phyloP scores from a whole-genome alignment of 2,329 filamentous ascomycete genomes.

The Colletotrichum salicis region DNA sequence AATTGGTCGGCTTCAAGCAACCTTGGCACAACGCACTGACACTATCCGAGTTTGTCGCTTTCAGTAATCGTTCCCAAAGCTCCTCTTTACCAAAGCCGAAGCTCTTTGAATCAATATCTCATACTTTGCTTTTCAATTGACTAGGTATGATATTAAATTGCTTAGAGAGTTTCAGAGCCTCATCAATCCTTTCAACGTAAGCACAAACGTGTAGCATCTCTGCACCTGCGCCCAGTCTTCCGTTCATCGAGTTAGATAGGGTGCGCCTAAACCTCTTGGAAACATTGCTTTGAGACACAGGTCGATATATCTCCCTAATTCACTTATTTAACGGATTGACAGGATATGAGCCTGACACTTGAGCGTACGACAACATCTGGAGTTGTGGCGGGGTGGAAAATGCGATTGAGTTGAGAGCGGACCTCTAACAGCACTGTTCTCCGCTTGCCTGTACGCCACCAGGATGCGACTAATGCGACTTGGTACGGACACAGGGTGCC shows the following conservation, averaged over 20 bases:
- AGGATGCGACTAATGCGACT: too few relatives aligned
- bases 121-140: background rate
- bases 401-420: background rate
- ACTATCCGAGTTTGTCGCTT: background rate
- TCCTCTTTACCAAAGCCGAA: background rate
- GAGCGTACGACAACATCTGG: background rate
- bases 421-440: background rate
- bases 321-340: too few relatives aligned
- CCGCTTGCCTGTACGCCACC: background rate
- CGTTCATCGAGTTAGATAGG: background rate
- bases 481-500: too few relatives aligned
- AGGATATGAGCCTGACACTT: background rate
- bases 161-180: background rate
- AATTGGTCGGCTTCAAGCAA: background rate
- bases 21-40: background rate
- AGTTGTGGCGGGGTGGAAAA: background rate
- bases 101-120: background rate
- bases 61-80: background rate
- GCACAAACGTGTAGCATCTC: background rate
- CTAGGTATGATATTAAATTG: background rate
- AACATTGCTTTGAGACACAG: too few relatives aligned
- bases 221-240: background rate
- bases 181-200: background rate
- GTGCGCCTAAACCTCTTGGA: background rate
- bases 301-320: background rate